A percentile compares a stretch with the other conserved stretches of the same genome.
Evolutionary conservation across 2,329 filamentous ascomycete species (phyloP).

Genomic region (Westerdykella aurantiaca): DNA sequence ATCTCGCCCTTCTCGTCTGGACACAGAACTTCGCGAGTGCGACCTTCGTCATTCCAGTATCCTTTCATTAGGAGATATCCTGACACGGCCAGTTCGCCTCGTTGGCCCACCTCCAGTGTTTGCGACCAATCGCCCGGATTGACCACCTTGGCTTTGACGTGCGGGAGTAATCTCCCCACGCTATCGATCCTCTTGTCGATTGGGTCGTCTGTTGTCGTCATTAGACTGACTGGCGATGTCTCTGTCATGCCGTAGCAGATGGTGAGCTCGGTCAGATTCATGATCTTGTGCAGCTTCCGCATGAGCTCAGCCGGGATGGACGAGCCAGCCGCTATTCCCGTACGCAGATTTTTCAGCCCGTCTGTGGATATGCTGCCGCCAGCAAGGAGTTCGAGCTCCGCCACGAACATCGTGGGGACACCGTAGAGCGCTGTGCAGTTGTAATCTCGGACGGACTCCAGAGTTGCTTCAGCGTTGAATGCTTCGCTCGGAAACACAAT

Average conservation of each 20-base stretch:
- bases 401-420: constrained; percentile 91
- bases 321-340: constrained; percentile 86
- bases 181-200: constrained; percentile 65
- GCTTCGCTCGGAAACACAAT: constrained; percentile 84
- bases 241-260: constrained; percentile 98
- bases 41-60: constrained; percentile 71
- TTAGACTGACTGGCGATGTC: constrained; percentile 66
- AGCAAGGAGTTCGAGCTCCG: constrained; percentile 72
- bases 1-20: constrained; percentile 51
- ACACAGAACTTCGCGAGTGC: constrained; percentile 64
- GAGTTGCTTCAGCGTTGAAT: constrained; percentile 71
- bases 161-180: constrained; percentile 77
- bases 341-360: constrained; percentile 63
- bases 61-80: constrained; percentile 89
- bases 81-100: constrained; percentile 74
- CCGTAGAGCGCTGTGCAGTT: constrained; percentile 70
- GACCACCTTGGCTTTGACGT: constrained; percentile 75
- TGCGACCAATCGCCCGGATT: constrained; percentile 55
- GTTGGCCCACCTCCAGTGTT: constrained; percentile 58
- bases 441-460: constrained; percentile 60
- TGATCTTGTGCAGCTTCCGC: constrained; percentile 62
- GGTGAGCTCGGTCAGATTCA: constrained; percentile 76
- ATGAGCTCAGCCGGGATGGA: constrained; percentile 81
- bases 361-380: constrained; percentile 37
- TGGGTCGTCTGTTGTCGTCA: constrained; percentile 76